Conservation (phyloP, 345 rosid genomes). For the Gossypium longicalyx region DNA sequence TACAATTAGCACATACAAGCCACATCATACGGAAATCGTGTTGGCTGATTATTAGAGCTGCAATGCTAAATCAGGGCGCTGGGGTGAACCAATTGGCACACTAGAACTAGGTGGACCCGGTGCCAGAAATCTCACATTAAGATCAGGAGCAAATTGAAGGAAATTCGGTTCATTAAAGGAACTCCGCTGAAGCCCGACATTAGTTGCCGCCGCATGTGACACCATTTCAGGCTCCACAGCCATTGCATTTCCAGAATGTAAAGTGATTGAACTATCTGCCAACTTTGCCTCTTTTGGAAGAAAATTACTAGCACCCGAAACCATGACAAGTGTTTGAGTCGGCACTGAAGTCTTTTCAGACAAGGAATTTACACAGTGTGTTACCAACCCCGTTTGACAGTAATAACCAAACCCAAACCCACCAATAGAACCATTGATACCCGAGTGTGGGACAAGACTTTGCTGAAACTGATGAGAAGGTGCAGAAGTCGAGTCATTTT, state of each 20-base stretch:
- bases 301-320: slow-evolving; percentile 22
- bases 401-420: slow-evolving; percentile 25
- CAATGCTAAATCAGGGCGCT: slow-evolving; percentile 2
- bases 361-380: slow-evolving; percentile 11
- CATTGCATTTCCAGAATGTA: slow-evolving; percentile 26
- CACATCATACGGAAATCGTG: neutral
- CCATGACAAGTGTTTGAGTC: slow-evolving; percentile 25
- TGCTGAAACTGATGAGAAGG: slow-evolving; percentile 29
- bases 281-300: slow-evolving; percentile 25
- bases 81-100: slow-evolving; percentile 57
- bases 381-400: slow-evolving; percentile 21
- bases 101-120: slow-evolving; percentile 62
- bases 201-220: slow-evolving; percentile 12
- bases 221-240: slow-evolving; percentile 17
- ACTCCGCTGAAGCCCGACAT: slow-evolving; percentile 20
- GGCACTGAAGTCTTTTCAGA: slow-evolving; percentile 20
- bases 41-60: neutral
- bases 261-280: slow-evolving; percentile 29
- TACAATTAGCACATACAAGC: neutral
- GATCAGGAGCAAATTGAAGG: slow-evolving; percentile 51
- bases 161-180: slow-evolving; percentile 40
- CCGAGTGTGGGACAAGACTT: slow-evolving; percentile 18
- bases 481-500: slow-evolving; percentile 26
- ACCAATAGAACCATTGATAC: slow-evolving; percentile 25
- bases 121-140: slow-evolving; percentile 51